Conservation (phyloP, 768 basidiomycete species). For the Russula earlei region DNA sequence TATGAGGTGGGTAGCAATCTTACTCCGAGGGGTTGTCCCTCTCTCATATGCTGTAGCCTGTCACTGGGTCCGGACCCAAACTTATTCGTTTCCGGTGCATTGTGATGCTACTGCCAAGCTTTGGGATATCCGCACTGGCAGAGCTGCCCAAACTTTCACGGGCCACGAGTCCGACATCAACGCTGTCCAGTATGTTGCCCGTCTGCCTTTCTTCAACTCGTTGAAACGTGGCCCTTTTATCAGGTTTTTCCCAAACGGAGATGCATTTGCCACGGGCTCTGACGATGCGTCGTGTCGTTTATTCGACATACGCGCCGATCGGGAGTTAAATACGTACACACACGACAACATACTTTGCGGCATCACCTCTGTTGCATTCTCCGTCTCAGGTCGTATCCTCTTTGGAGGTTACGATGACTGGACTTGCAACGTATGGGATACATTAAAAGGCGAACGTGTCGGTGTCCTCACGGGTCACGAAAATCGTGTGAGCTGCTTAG, state of each 20-base stretch:
- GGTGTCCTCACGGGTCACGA: constrained; percentile 97
- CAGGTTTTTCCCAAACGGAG: constrained; percentile 99
- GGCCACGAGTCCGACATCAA: constrained; percentile 99
- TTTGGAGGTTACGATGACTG: constrained; percentile 99
- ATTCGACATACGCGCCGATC: constrained; percentile 96
- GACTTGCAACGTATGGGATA: constrained; percentile 99
- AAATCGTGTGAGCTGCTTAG: constrained; percentile 94
- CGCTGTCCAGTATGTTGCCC: constrained; percentile 78
- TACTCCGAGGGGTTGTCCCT: neutral
- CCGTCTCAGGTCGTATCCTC: constrained; percentile 91
- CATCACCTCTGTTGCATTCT: constrained; percentile 98
- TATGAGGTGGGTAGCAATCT: constrained; percentile 66
- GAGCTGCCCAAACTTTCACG: constrained; percentile 96
- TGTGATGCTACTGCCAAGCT: constrained; percentile 97
- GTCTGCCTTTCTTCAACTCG: neutral
- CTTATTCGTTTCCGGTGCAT: constrained; percentile 97
- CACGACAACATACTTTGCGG: constrained; percentile 99
- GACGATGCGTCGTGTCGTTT: constrained; percentile 98
- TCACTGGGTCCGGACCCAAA: constrained; percentile 92
- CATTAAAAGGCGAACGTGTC: constrained; percentile 94
- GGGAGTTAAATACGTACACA: constrained; percentile 93
- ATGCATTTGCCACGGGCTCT: constrained; percentile 97
- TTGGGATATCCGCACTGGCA: constrained; percentile 97
- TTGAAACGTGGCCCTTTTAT: constrained; percentile 1
- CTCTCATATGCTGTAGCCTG: constrained; percentile 42